phyloP scores from a whole-genome alignment of 371 early-diverging fungal genomes.

The Chytridiales sp. region DNA sequence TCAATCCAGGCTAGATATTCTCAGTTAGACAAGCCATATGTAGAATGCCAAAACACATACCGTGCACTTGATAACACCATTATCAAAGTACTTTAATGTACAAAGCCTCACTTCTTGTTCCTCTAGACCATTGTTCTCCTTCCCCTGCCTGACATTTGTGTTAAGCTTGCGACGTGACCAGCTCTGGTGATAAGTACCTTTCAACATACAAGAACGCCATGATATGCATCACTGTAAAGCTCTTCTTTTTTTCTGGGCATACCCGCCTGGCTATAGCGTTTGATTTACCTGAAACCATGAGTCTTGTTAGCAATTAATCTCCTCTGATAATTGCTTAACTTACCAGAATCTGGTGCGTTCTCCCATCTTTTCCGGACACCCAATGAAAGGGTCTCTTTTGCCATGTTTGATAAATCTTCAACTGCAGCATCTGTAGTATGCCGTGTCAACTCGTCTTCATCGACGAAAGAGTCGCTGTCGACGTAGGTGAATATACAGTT shows the following conservation, averaged over 20 bases:
- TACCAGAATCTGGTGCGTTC: no score
- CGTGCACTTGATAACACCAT: slow-evolving; percentile 34
- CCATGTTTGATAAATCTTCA: slow-evolving; percentile 19
- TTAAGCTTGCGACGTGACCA: no score
- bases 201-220: slow-evolving; percentile 35
- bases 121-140: slow-evolving; percentile 3
- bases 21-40: background rate
- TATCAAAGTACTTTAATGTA: slow-evolving; percentile 36
- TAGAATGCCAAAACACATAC: slow-evolving; percentile 18
- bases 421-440: slow-evolving; percentile 11
- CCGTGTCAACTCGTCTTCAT: slow-evolving; percentile 20
- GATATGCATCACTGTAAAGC: slow-evolving; percentile 37
- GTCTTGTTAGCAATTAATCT: no score
- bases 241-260: no score
- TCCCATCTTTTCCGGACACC: no score
- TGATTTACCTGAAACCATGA: no score
- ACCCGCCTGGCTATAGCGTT: no score
- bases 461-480: slow-evolving; percentile 24
- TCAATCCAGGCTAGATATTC: slow-evolving; percentile 6
- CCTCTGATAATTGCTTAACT: no score
- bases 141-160: no score
- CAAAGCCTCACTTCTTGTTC: slow-evolving; percentile 36
- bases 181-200: background rate
- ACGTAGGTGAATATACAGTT: slow-evolving; percentile 32
- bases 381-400: slow-evolving; percentile 12